phyloP scores from a whole-genome alignment of 2,329 filamentous ascomycete species.

The Akanthomyces uredinophilus region DNA sequence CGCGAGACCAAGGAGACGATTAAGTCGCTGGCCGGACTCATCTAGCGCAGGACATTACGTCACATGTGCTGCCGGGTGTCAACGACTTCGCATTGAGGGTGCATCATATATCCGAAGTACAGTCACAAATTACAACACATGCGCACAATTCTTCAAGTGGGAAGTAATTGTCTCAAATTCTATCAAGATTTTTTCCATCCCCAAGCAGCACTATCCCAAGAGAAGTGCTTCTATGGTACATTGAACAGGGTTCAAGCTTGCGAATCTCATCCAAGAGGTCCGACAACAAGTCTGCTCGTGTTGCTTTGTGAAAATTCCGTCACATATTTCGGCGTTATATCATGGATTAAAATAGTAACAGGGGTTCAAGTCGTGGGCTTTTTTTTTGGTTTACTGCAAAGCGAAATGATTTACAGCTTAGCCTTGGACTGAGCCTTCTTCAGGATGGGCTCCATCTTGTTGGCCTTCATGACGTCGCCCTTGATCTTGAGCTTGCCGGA shows the following conservation, averaged over 20 bases:
- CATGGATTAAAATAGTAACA: not conserved
- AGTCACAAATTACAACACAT: not conserved
- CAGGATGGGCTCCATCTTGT: constrained; percentile 88
- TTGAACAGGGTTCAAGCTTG: not conserved
- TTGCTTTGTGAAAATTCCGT: not conserved
- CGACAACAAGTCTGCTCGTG: not conserved
- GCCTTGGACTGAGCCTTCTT: constrained; percentile 81
- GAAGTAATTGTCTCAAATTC: not conserved
- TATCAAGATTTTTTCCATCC: not conserved
- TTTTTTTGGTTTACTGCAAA: not conserved
- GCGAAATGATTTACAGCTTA: constrained; percentile 61
- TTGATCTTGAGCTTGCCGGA: constrained; percentile 97
- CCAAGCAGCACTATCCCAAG: constrained; percentile 5
- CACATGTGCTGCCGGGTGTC: not conserved
- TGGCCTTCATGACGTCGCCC: constrained; percentile 98
- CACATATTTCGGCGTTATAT: constrained; percentile 1
- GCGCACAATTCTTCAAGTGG: not conserved
- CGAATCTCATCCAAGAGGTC: too few relatives aligned
- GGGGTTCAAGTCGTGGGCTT: not conserved
- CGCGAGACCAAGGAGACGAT: constrained; percentile 33
- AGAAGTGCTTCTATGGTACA: constrained; percentile 10
- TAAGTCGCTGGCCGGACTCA: constrained; percentile 21
- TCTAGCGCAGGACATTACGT: not conserved
- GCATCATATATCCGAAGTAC: too few relatives aligned
- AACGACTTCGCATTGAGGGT: not conserved